Base-by-base conservation (phyloP, 306 rosid species). In the Carpinus fangiana region DNA sequence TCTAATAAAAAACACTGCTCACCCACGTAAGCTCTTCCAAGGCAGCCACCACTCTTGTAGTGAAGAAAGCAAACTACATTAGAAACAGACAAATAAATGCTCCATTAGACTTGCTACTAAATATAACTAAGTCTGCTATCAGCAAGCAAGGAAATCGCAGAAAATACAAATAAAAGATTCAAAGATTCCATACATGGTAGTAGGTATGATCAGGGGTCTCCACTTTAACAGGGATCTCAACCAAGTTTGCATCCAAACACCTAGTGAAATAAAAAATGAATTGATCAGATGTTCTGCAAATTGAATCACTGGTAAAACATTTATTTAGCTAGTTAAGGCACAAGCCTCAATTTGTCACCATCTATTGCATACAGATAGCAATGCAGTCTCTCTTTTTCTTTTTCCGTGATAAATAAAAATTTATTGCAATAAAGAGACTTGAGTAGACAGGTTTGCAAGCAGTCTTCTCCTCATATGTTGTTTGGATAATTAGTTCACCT, bases 11-110 rank as follows among this genome's bases (percentile, higher is more conserved):
- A 75, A 83, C 78, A 18, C 45, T 56, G 86, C 98, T 72, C 67
- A 95, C 99, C 99, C 98, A 93, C 67, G 93, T 95, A 70, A 95
- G 91, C 81, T 95, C 99, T 85, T 95, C 99, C 79, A 85, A 81
- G 9, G 99, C 96, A 66, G 84, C 84, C 46, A 95, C 81, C 72
- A 86, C 78, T 89, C 97, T 90, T 75, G 96, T 81, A 23, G 99
- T 84, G 88, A 95, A 93, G 79, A 95, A 90, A 78, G 98, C 99
- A 86, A 89, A 82, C 99, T 95, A 90, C 84, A 87, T 50, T 74
- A 75, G 82, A 73, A 20, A 72, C 62, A 59, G 23, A 23, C 78
- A 43, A 64, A 59, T 16, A 84, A 69, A 76, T 62, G 70, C 59
- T 67, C 73, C 59, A 79, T 73, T 51, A 76, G 75, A 62, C 48